These are phyloP conservation scores for Lentinus tigrinus DNA, from an alignment of 768 basidiomycete genomes.

Conservation along the genomic window DNA sequence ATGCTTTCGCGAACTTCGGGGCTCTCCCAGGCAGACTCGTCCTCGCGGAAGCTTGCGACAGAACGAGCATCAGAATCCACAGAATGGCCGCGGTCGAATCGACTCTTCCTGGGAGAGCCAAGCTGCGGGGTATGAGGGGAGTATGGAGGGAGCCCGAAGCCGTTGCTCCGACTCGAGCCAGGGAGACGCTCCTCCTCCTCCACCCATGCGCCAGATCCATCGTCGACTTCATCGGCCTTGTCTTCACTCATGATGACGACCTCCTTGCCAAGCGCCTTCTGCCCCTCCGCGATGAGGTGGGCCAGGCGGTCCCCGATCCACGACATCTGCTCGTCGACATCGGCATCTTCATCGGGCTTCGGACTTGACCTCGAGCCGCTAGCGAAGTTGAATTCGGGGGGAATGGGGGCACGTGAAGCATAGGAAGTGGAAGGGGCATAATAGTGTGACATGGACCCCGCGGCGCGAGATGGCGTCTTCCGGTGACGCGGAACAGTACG, in stretches of 20 bases:
- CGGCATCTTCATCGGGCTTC: slow-evolving; percentile 34
- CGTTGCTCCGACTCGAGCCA: slow-evolving; percentile 22
- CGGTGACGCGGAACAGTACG: slow-evolving; percentile 40
- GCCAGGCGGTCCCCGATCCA: slow-evolving; percentile 76
- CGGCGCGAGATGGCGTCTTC: slow-evolving; percentile 28
- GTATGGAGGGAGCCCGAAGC: slow-evolving; percentile 23
- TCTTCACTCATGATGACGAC: slow-evolving; percentile 76
- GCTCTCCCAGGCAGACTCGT: slow-evolving; percentile 54
- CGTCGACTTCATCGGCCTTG: slow-evolving; percentile 74
- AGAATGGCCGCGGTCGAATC: slow-evolving; percentile 37
- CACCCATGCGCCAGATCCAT: slow-evolving; percentile 73
- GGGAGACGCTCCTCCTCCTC: slow-evolving; percentile 50
- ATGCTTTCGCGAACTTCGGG: slow-evolving; percentile 69
- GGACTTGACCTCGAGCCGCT: slow-evolving; percentile 8
- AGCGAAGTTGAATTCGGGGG: slow-evolving; percentile 46
- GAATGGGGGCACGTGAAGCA: slow-evolving; percentile 21
- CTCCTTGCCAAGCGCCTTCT: slow-evolving; percentile 73
- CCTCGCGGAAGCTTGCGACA: slow-evolving; percentile 36
- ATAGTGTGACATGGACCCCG: slow-evolving; percentile 25
- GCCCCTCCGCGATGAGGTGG: slow-evolving; percentile 74
- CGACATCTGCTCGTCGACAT: slow-evolving; percentile 69
- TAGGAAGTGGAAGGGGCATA: slow-evolving; percentile 25
- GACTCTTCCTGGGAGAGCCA: slow-evolving; percentile 34
- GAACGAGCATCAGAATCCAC: slow-evolving; percentile 33
- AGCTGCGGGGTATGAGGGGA: slow-evolving; percentile 29